Conservation (phyloP, 176 grass and related monocot genomes). For the Aegilops tauschii region DNA sequence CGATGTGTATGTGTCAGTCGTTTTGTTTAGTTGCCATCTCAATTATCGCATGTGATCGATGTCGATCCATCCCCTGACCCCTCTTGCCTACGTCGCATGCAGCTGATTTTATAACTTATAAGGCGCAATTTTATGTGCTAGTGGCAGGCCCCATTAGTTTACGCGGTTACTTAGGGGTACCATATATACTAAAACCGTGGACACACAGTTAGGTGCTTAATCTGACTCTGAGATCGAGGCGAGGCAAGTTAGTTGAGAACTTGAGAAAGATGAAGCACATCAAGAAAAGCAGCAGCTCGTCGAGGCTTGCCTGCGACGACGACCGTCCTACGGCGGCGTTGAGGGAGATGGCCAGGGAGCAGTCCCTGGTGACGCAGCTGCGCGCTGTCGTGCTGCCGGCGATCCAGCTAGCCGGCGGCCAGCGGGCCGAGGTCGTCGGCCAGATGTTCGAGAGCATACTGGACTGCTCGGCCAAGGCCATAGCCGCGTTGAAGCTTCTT, state of each 20-base stretch:
- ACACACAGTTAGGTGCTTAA: neutral
- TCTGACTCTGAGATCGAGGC: neutral
- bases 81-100: neutral
- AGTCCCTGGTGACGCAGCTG: conserved; percentile 44
- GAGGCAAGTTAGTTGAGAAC: neutral
- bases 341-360: conserved; percentile 37
- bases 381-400: conserved; percentile 39
- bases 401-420: conserved; percentile 21
- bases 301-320: neutral
- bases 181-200: neutral
- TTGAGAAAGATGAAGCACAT: neutral
- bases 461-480: conserved; percentile 38
- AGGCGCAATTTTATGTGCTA: neutral
- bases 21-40: neutral
- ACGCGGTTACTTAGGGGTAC: neutral
- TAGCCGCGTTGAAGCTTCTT: conserved; percentile 21
- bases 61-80: neutral
- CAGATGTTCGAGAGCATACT: conserved; percentile 37
- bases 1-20: neutral
- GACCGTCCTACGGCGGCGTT: neutral
- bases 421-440: neutral
- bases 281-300: neutral
- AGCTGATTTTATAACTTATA: neutral
- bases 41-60: conserved; percentile 8
- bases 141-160: neutral